Base-by-base conservation (phyloP, 306 rosid species). In the Fagus crenata region DNA sequence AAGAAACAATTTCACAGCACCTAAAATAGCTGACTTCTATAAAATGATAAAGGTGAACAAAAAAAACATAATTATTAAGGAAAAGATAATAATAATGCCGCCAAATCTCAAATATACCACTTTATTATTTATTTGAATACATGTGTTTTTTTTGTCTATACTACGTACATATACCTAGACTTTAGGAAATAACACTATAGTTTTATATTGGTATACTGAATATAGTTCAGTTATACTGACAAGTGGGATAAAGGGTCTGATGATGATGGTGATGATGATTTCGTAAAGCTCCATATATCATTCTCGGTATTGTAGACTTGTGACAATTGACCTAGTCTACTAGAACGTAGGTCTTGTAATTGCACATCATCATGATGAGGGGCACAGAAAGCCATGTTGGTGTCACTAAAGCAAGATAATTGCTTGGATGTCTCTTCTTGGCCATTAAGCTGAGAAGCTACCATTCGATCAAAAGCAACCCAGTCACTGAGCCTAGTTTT, bases 361-460 rank as follows among this genome's bases (percentile, higher is more conserved):
- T 82, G 88, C 70, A 79, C 56, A 41, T 73, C 84, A 54, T 81
- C 74, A 4, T 78, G 53, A 35, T 75, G 68, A 69, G 82, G 65
- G 35, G 80, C 32, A 18, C 81, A 86, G 69, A 75, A 80, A 6
- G 83, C 22, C 78, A 81, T 63, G 54, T 73, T 77, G n/a, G 74
- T 73, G 46, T 81, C 85, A 14, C 69, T 79, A 53, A 84, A 81
- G 74, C 82, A 81, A 51, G 85, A 75, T 28, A 85, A 37, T 56
- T 78, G 88, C 74, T 81, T 78, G 17, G 86, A 63, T 7, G 79
- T 49, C 63, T 82, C 84, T 33, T 87, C 85, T 5, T 85, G 88
- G 36, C 90, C 89, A 41, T 85, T 87, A 51, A 87, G 84, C 67
- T 87, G 91, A 2, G 91, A 87, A 0, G 91, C 91, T n/a, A 87